Evolutionary conservation across 2,329 filamentous ascomycete genomes (phyloP).

Genomic region (Aspergillus amoenus): DNA sequence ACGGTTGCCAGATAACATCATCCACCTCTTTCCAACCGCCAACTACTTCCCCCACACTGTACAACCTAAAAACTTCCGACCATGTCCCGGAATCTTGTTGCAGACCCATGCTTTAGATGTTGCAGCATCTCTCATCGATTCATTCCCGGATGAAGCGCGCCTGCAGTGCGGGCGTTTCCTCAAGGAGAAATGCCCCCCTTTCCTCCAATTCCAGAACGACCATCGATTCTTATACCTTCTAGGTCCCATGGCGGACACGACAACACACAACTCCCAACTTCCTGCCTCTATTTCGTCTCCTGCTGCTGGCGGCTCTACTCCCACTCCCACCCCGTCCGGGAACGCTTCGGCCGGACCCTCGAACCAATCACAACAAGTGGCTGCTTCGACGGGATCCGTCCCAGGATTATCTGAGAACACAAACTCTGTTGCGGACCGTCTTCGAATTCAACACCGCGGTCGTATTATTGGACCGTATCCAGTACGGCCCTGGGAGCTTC

Average conservation of each 20-base stretch:
- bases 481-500: constrained; percentile 44
- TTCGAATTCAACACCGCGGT: constrained; percentile 40
- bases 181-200: constrained; percentile 42
- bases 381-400: constrained; percentile 9
- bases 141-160: constrained; percentile 45
- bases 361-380: constrained; percentile 18
- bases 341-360: constrained; percentile 20
- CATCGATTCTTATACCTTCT: constrained; percentile 43
- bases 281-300: constrained; percentile 33
- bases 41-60: constrained; percentile 30
- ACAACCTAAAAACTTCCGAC: constrained; percentile 23
- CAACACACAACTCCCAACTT: constrained; percentile 20
- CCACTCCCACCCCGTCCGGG: constrained; percentile 28
- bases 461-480: constrained; percentile 36
- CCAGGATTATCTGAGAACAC: constrained; percentile 25
- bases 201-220: constrained; percentile 39
- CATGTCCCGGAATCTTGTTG: constrained; percentile 34
- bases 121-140: constrained; percentile 45
- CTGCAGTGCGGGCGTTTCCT: constrained; percentile 43
- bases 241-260: constrained; percentile 34
- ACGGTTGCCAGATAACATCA: constrained; percentile 32
- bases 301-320: constrained; percentile 31
- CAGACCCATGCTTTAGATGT: constrained; percentile 47
- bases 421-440: constrained; percentile 28
- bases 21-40: constrained; percentile 30